Percentiles rank a stretch among this genome's conserved stretches.
Evolutionary conservation across 2,329 filamentous ascomycete species (phyloP).

Genomic region (Orbilia oligospora): DNA sequence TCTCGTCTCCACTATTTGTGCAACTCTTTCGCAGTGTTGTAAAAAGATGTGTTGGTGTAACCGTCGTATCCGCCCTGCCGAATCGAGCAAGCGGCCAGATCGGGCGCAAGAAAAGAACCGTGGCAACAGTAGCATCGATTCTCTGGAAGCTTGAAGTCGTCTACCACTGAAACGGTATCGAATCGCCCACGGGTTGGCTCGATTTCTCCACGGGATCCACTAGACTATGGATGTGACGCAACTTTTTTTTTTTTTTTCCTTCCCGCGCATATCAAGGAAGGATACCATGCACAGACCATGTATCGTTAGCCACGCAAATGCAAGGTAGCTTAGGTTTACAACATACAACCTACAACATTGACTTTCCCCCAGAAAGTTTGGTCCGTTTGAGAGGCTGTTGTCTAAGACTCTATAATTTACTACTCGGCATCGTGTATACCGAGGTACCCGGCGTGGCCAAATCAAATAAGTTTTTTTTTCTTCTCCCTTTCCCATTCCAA

Average conservation of each 20-base stretch:
- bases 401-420: constrained; percentile 43
- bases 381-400: constrained; percentile 4
- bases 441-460: constrained; percentile 40
- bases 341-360: constrained; percentile 28
- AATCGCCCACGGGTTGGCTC: constrained; percentile 40
- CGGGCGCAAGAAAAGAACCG: constrained; percentile 1
- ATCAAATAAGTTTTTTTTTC: constrained; percentile 17
- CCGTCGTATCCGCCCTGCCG: constrained; percentile 61
- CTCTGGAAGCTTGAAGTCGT: neutral
- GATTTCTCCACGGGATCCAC: constrained; percentile 2
- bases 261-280: neutral
- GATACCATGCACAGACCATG: constrained; percentile 17
- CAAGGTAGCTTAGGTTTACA: neutral
- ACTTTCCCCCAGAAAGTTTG: constrained; percentile 24
- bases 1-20: constrained; percentile 47
- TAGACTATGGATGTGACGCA: constrained; percentile 37
- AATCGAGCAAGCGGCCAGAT: constrained; percentile 31
- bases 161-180: constrained; percentile 58
- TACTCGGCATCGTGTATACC: constrained; percentile 30
- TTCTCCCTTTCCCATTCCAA: neutral
- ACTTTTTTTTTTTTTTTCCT: constrained; percentile 31
- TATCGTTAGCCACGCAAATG: constrained; percentile 6
- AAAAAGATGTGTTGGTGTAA: constrained; percentile 60
- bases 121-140: constrained; percentile 60
- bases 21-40: constrained; percentile 41